phyloP scores from a whole-genome alignment of 495 filamentous ascomycete species.

The Podospora sp. region DNA sequence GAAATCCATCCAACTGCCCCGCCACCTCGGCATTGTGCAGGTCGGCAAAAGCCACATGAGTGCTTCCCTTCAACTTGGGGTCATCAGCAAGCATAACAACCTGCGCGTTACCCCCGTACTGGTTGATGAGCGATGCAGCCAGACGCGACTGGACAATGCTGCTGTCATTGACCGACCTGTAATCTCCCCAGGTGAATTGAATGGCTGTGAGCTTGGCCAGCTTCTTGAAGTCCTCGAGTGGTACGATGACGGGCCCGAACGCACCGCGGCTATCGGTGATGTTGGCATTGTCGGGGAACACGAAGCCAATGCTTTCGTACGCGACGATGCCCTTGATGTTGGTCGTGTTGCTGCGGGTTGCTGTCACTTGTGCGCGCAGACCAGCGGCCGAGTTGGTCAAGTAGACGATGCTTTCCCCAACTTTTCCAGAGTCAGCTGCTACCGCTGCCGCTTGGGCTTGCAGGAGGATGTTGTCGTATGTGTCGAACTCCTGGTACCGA shows the following conservation, averaged over 20 bases:
- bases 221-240: constrained; percentile 51
- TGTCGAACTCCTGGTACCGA: constrained; percentile 51
- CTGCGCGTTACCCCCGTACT: constrained; percentile 49
- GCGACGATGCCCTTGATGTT: constrained; percentile 53
- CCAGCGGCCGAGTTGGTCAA: constrained; percentile 50
- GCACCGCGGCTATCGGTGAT: constrained; percentile 33
- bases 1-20: constrained; percentile 42
- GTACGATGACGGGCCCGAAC: constrained; percentile 42
- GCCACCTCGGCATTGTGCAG: constrained; percentile 49
- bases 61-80: constrained; percentile 44
- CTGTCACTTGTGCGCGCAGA: constrained; percentile 47
- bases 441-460: constrained; percentile 45
- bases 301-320: constrained; percentile 50
- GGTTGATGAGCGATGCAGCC: constrained; percentile 45
- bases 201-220: constrained; percentile 43
- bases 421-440: constrained; percentile 48
- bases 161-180: constrained; percentile 20
- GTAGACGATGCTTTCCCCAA: constrained; percentile 49
- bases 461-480: constrained; percentile 41
- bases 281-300: constrained; percentile 47
- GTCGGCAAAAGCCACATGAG: constrained; percentile 51
- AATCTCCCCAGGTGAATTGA: constrained; percentile 53
- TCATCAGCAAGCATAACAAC: constrained; percentile 46
- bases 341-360: constrained; percentile 42
- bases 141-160: constrained; percentile 37